Percentiles rank a stretch among this genome's conserved stretches.
Conservation (phyloP, 371 early-diverging fungal species). For the Amoeboaphelidium protococcarum region DNA sequence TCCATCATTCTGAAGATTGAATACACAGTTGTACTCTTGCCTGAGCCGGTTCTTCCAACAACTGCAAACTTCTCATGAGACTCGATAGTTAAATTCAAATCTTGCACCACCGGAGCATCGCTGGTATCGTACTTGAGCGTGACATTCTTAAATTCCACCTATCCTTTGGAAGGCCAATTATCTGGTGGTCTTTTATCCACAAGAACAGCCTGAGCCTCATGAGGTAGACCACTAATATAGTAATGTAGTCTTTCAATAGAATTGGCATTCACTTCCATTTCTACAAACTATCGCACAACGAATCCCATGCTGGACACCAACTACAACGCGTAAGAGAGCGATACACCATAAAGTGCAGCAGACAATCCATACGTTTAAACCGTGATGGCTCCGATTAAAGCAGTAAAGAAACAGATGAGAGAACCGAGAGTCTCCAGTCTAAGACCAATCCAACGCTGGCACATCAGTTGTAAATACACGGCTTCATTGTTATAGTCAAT, state of each 20-base stretch:
- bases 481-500: slow-evolving; percentile 13
- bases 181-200: neutral
- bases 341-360: no score
- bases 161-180: neutral
- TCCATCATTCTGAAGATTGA: slow-evolving; percentile 1
- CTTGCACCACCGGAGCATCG: neutral
- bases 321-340: no score
- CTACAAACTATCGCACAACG: neutral
- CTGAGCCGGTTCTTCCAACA: no score
- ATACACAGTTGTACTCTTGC: neutral
- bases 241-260: neutral
- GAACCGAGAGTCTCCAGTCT: slow-evolving; percentile 32
- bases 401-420: slow-evolving; percentile 26
- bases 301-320: neutral
- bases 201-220: neutral
- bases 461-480: slow-evolving; percentile 17
- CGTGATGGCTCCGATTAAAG: slow-evolving; percentile 19
- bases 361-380: slow-evolving; percentile 7
- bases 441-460: slow-evolving; percentile 25
- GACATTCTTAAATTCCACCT: neutral
- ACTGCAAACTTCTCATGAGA: no score
- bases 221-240: neutral
- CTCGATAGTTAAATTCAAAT: neutral
- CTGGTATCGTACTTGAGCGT: neutral
- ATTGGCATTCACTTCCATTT: neutral